Conservation (phyloP, 1,284 basidiomycete genomes). For the Coniferiporia sulphurascens region DNA sequence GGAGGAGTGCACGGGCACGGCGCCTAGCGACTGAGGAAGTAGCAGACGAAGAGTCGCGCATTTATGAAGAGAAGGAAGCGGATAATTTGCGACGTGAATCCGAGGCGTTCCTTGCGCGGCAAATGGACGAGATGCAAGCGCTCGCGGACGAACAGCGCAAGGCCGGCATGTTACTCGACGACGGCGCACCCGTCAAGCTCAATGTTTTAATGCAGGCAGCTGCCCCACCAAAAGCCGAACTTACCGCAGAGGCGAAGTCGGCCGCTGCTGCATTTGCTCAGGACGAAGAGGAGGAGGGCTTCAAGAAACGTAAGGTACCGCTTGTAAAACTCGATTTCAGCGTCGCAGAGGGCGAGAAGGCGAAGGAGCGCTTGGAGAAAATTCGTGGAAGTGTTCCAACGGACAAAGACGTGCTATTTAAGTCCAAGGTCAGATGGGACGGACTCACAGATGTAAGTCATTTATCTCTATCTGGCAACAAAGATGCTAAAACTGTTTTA, state of each 20-base stretch:
- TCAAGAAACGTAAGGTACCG: slow-evolving; percentile 73
- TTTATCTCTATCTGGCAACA: neutral
- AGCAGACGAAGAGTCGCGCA: slow-evolving; percentile 77
- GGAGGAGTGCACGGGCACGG: slow-evolving; percentile 67
- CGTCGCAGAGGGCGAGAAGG: slow-evolving; percentile 71
- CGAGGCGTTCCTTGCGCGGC: slow-evolving; percentile 81
- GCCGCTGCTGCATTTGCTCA: slow-evolving; percentile 65
- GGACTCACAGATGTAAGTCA: slow-evolving; percentile 74
- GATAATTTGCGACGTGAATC: slow-evolving; percentile 82
- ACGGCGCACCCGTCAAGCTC: slow-evolving; percentile 81
- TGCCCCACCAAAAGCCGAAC: slow-evolving; percentile 40
- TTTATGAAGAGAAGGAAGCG: slow-evolving; percentile 77
- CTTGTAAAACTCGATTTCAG: slow-evolving; percentile 85
- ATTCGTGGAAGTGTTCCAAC: slow-evolving; percentile 66
- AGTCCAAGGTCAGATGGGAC: slow-evolving; percentile 80
- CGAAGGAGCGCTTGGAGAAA: slow-evolving; percentile 71
- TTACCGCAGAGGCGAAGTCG: slow-evolving; percentile 42
- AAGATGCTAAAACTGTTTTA: slow-evolving; percentile 12
- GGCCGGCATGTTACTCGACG: slow-evolving; percentile 84
- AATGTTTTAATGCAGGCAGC: slow-evolving; percentile 61
- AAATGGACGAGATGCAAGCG: slow-evolving; percentile 89
- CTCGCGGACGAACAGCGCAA: slow-evolving; percentile 83
- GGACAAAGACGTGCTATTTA: slow-evolving; percentile 73
- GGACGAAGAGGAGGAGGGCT: slow-evolving; percentile 76
- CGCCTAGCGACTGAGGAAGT: slow-evolving; percentile 69